These are phyloP conservation scores for Oldenlandia corymbosa DNA, from an alignment of 257 asterid species.

Conservation along the genomic window DNA sequence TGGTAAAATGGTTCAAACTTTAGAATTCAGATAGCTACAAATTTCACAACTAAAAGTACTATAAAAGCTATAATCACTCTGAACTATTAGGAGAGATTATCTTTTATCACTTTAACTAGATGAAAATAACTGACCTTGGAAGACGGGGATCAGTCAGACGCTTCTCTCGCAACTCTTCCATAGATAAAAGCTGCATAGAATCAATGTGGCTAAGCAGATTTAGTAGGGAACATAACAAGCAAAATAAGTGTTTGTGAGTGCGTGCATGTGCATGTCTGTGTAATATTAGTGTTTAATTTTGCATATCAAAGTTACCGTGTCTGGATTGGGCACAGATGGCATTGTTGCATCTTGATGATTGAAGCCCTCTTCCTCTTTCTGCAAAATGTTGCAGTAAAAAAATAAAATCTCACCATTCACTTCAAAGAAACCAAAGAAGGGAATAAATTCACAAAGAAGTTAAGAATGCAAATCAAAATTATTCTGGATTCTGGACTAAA, in stretches of 20 bases:
- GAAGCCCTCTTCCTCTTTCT: slow-evolving; percentile 86
- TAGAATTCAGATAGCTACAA: neutral
- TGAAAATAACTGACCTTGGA: slow-evolving; percentile 55
- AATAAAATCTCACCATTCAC: slow-evolving; percentile 24
- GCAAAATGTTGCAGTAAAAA: slow-evolving; percentile 16
- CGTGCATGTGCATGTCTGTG: too few relatives aligned
- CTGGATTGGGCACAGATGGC: slow-evolving; percentile 80
- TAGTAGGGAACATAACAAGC: slow-evolving; percentile 5
- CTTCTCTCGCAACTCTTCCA: slow-evolving; percentile 86
- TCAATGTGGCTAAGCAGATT: slow-evolving; percentile 9
- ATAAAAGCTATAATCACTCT: slow-evolving; percentile 5
- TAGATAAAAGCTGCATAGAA: slow-evolving; percentile 63
- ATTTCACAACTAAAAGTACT: too few relatives aligned
- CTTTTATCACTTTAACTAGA: slow-evolving; percentile 11
- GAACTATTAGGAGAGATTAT: slow-evolving; percentile 14
- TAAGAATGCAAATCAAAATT: neutral
- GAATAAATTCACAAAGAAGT: neutral
- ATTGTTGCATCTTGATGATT: slow-evolving; percentile 68
- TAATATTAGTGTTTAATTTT: neutral
- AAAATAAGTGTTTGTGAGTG: neutral
- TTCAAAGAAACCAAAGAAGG: slow-evolving; percentile 56
- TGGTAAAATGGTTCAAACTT: too few relatives aligned
- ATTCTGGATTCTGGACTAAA: neutral
- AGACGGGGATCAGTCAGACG: slow-evolving; percentile 88
- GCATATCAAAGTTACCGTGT: slow-evolving; percentile 45